Conservation (phyloP, 106 monocot genomes). For the Dioscorea alata region DNA sequence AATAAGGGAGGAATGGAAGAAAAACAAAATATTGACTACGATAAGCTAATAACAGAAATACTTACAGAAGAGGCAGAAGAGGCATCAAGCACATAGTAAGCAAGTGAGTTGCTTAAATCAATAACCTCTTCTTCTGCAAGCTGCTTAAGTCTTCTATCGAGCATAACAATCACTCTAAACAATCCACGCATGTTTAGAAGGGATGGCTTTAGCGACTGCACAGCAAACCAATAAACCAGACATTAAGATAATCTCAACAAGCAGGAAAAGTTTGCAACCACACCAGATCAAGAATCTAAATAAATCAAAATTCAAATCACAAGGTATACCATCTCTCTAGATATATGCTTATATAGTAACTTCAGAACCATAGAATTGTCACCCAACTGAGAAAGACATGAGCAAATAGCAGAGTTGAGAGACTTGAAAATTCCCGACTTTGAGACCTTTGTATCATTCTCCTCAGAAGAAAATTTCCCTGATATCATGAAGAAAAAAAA, state of each 20-base stretch:
- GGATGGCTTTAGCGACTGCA: conserved; percentile 44
- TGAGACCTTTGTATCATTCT: conserved; percentile 24
- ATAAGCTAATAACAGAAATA: neutral
- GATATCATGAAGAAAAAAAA: neutral
- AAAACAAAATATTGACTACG: no score
- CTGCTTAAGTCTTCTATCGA: conserved; percentile 31
- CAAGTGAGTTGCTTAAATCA: conserved; percentile 31
- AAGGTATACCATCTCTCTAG: conserved; percentile 42
- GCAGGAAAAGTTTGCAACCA: neutral
- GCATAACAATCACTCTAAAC: conserved; percentile 42
- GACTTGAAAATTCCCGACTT: conserved; percentile 28
- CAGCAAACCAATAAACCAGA: neutral
- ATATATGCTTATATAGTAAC: conserved; percentile 32
- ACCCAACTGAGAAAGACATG: conserved; percentile 60
- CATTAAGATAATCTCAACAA: neutral
- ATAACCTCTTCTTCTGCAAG: conserved; percentile 28
- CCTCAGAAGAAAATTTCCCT: conserved; percentile 21
- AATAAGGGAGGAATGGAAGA: neutral
- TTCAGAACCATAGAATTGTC: conserved; percentile 53
- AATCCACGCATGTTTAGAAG: conserved; percentile 54
- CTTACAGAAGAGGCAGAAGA: conserved; percentile 70
- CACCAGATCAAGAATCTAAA: neutral
- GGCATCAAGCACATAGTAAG: conserved; percentile 41
- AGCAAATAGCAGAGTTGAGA: conserved; percentile 28
- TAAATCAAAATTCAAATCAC: neutral